Evolutionary conservation across 2,329 filamentous ascomycete genomes (phyloP).

Genomic region (Aspergillus intermedius): DNA sequence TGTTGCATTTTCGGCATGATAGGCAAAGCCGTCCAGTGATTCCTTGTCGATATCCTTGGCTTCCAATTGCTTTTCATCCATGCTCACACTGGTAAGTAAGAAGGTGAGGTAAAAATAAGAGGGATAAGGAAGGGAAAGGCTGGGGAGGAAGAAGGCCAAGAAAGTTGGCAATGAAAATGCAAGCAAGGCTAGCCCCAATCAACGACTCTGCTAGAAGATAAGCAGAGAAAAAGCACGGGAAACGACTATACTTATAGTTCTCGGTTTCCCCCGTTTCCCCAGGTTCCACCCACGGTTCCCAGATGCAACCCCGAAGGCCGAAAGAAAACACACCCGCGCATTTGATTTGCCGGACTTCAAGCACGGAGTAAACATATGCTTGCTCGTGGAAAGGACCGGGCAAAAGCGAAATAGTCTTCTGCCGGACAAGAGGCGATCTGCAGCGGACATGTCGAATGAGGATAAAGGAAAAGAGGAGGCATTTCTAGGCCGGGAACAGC

Average conservation of each 20-base stretch:
- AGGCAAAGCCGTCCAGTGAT: constrained; percentile 22
- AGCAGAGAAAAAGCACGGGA: background rate
- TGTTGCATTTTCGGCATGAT: constrained; percentile 28
- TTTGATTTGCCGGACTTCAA: constrained; percentile 8
- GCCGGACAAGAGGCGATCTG: background rate
- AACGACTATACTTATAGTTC: background rate
- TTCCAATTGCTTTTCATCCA: constrained; percentile 14
- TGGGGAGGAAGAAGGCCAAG: background rate
- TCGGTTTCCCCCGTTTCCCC: background rate
- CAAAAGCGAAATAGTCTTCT: background rate
- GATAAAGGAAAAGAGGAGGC: background rate
- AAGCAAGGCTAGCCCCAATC: background rate
- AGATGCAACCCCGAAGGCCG: background rate
- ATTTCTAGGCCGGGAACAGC: background rate
- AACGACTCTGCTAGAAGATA: background rate
- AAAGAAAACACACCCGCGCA: constrained; percentile 3
- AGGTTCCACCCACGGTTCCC: background rate
- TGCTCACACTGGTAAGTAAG: constrained; percentile 1
- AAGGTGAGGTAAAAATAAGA: background rate
- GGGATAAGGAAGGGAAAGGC: background rate
- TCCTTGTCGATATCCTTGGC: constrained; percentile 12
- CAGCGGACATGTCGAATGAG: background rate
- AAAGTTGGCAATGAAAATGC: background rate
- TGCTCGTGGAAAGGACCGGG: background rate
- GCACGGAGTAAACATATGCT: background rate